Evolutionary conservation across 2,329 filamentous ascomycete species (phyloP).

Genomic region (Colletotrichum sp.): DNA sequence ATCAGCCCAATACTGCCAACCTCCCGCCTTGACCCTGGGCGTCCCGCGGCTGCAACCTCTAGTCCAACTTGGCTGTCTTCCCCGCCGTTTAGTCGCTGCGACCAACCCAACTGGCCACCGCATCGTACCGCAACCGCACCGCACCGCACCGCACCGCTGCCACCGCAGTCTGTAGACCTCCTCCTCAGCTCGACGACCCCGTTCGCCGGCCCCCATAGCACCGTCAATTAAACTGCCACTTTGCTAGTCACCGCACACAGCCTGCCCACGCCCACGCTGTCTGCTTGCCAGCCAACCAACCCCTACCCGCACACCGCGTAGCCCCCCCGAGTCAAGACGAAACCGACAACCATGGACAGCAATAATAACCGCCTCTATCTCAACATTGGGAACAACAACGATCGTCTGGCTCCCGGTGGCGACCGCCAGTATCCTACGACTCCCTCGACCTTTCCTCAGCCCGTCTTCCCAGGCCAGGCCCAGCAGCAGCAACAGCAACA

Average conservation of each 20-base stretch:
- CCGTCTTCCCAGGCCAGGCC: slow-evolving; percentile 64
- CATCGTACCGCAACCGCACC: neutral
- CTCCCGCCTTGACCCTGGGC: slow-evolving; percentile 17
- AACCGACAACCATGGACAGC: slow-evolving; percentile 53
- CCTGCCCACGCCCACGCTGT: neutral
- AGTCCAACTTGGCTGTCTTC: neutral
- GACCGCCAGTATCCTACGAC: slow-evolving; percentile 84
- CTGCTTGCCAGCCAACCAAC: slow-evolving; percentile 6
- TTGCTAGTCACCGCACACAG: neutral
- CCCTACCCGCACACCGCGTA: slow-evolving; percentile 7
- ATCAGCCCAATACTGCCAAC: slow-evolving; percentile 16
- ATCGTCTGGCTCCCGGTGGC: slow-evolving; percentile 63
- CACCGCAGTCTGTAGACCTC: neutral
- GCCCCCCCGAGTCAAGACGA: slow-evolving; percentile 1
- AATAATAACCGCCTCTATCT: slow-evolving; percentile 69
- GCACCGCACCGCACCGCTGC: neutral
- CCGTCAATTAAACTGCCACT: neutral
- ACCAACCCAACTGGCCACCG: neutral
- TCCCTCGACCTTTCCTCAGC: slow-evolving; percentile 95
- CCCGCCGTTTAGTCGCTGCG: slow-evolving; percentile 7
- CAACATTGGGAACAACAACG: slow-evolving; percentile 71
- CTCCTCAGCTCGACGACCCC: neutral
- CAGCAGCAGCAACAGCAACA: slow-evolving; percentile 43
- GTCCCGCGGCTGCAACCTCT: slow-evolving; percentile 13
- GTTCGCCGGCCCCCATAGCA: neutral